Conservation (phyloP, 108 stramenopile species). For the Aurantiochytrium sp. region DNA sequence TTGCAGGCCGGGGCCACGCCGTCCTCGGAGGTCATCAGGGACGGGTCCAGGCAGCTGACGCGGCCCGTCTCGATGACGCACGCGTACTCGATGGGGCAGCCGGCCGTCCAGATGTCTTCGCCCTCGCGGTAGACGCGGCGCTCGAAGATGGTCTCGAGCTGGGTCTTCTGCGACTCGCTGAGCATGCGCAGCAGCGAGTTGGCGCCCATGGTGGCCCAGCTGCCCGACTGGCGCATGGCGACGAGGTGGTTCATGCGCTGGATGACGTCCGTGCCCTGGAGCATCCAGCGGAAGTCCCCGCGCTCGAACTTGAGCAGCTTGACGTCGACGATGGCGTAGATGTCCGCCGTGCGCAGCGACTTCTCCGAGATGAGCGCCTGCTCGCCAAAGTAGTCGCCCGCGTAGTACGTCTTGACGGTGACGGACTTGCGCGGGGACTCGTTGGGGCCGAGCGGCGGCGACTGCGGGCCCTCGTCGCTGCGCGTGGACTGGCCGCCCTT, state of each 20-base stretch:
- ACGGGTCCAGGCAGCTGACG: not conserved
- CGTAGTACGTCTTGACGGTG: constrained; percentile 37
- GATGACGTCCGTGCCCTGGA: constrained; percentile 30
- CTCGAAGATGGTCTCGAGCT: constrained; percentile 34
- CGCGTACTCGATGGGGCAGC: not conserved
- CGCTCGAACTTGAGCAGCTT: constrained; percentile 21
- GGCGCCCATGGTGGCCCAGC: constrained; percentile 20
- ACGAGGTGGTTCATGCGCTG: constrained; percentile 19
- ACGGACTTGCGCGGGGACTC: not conserved
- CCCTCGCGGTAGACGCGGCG: not conserved
- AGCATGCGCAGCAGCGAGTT: constrained; percentile 23
- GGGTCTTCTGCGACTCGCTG: constrained; percentile 33
- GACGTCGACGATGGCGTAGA: constrained; percentile 26
- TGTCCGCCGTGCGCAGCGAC: constrained; percentile 28
- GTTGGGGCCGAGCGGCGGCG: not conserved
- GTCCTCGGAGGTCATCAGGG: too few species aligned
- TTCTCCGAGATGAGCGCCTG: constrained; percentile 33
- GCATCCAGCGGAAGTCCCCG: constrained; percentile 35
- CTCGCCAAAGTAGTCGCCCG: constrained; percentile 42
- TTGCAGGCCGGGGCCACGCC: too few species aligned
- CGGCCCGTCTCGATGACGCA: not conserved
- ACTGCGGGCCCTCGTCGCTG: not conserved
- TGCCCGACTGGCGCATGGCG: not conserved
- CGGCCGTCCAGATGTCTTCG: constrained; percentile 16
- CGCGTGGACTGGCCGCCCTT: not conserved